Conservation (phyloP, 148 eudicot genomes). For the Amaranthus hypochondriacus region DNA sequence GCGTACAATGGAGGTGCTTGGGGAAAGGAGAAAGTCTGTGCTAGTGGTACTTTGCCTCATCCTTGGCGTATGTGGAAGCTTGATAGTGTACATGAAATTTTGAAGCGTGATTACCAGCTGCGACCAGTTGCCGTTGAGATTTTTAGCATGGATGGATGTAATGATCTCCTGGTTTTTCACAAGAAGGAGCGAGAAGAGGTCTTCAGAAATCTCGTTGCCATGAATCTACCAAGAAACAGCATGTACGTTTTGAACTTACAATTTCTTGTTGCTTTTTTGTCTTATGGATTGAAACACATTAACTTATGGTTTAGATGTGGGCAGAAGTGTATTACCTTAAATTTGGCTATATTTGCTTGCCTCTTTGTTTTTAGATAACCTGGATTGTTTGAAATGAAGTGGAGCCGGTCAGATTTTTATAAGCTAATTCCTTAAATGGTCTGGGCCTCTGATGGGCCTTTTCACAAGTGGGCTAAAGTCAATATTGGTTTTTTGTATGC, state of each 20-base stretch:
- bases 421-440: neutral
- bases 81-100: conserved; percentile 89
- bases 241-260: conserved; percentile 51
- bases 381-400: neutral
- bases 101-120: conserved; percentile 98
- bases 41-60: conserved; percentile 80
- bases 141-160: conserved; percentile 99
- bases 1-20: conserved; percentile 98
- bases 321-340: neutral
- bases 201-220: conserved; percentile 85
- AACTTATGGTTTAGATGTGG: neutral
- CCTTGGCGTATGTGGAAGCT: conserved; percentile 98
- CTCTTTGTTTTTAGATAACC: neutral
- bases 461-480: too few species aligned
- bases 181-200: conserved; percentile 98
- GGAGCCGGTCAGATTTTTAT: neutral
- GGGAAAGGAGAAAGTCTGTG: conserved; percentile 88
- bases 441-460: too few species aligned
- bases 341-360: neutral
- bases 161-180: conserved; percentile 95
- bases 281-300: too few species aligned
- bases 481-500: too few species aligned
- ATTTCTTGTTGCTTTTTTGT: conserved; percentile 1
- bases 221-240: conserved; percentile 99
- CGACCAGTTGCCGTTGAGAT: conserved; percentile 98